phyloP scores from a whole-genome alignment of 176 grass and related monocot genomes.

The Typha latifolia region DNA sequence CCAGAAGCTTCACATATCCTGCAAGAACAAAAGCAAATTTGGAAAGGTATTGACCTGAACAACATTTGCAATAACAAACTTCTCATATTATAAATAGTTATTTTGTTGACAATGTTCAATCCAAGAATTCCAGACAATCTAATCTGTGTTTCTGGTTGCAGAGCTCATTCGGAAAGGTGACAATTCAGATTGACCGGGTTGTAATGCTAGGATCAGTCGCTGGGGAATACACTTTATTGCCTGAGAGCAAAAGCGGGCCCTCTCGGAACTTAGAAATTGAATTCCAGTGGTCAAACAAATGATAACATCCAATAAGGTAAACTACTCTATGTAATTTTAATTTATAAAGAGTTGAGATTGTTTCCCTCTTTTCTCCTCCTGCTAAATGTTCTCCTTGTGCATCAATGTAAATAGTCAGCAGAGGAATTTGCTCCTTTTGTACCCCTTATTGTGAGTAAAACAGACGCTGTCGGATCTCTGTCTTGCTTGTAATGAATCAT shows the following conservation, averaged over 20 bases:
- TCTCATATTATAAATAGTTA: no score
- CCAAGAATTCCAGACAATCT: background rate
- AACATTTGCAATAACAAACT: no score
- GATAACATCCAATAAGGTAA: slow-evolving; percentile 23
- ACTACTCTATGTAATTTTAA: slow-evolving; percentile 29
- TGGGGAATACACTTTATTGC: slow-evolving; percentile 83
- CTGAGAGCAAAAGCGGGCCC: slow-evolving; percentile 89
- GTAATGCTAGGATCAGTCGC: slow-evolving; percentile 98
- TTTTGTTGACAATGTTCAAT: no score
- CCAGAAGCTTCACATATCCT: slow-evolving; percentile 98
- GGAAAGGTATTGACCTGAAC: slow-evolving; percentile 59
- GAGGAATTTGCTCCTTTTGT: slow-evolving; percentile 35
- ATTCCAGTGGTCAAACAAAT: slow-evolving; percentile 99
- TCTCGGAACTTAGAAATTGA: slow-evolving; percentile 95
- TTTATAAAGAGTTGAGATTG: slow-evolving; percentile 31
- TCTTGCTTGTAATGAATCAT: slow-evolving; percentile 43
- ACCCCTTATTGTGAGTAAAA: slow-evolving; percentile 21
- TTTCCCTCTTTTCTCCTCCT: slow-evolving; percentile 30
- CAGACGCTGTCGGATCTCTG: slow-evolving; percentile 31
- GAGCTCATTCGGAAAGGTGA: slow-evolving; percentile 97
- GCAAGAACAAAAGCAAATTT: slow-evolving; percentile 99
- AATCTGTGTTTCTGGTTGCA: slow-evolving; percentile 26
- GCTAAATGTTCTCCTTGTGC: slow-evolving; percentile 40
- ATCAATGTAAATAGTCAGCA: slow-evolving; percentile 61
- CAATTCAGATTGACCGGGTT: slow-evolving; percentile 91